A percentile compares a stretch with the other conserved stretches of the same genome.
Conservation (phyloP, 768 basidiomycete genomes). For the Agaricus subrufescens region DNA sequence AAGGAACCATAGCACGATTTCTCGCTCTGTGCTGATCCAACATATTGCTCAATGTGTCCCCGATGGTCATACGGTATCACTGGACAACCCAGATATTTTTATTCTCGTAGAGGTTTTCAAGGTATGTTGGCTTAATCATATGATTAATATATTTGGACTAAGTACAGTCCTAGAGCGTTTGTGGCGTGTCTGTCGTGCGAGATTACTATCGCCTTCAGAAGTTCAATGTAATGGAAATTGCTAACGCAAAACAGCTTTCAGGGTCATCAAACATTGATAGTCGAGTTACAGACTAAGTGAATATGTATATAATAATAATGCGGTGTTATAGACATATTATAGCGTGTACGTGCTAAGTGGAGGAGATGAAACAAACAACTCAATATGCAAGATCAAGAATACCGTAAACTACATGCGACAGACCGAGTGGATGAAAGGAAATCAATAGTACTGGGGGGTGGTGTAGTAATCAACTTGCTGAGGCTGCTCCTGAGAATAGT, state of each 20-base stretch:
- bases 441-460: conserved; percentile 5
- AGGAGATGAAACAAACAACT: not conserved
- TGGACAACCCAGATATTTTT: conserved; percentile 66
- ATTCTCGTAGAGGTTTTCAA: conserved; percentile 83
- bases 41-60: conserved; percentile 71
- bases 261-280: not conserved
- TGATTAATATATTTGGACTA: not conserved
- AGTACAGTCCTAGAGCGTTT: conserved; percentile 48
- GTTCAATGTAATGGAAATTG: conserved; percentile 77
- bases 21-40: conserved; percentile 56
- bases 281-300: conserved; percentile 1
- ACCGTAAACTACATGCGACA: not conserved
- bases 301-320: not conserved
- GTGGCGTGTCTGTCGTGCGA: conserved; percentile 69
- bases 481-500: conserved; percentile 5
- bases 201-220: conserved; percentile 70
- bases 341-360: not conserved
- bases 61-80: conserved; percentile 58
- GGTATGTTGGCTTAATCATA: conserved; percentile 29
- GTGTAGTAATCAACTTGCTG: conserved; percentile 6
- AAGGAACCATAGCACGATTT: conserved; percentile 71
- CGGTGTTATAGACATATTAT: not conserved
- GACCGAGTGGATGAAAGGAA: not conserved
- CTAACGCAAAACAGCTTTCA: conserved; percentile 36
- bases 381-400: not conserved